phyloP scores from a whole-genome alignment of 805 yeast species.

The Starmerella floricola region DNA sequence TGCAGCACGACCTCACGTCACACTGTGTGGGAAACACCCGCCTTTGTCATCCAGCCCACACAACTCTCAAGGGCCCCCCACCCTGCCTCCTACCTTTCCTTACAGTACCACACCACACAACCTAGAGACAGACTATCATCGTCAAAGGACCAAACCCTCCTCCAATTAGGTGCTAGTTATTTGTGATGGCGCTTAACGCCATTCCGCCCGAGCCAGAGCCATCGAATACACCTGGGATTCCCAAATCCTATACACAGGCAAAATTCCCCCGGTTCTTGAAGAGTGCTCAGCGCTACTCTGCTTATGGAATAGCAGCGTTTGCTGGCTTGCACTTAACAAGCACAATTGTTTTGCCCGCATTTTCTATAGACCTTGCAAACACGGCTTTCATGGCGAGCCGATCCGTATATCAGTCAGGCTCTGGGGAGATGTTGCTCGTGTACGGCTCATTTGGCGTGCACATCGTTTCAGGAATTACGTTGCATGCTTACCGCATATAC shows the following conservation, averaged over 20 bases:
- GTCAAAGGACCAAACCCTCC: not conserved
- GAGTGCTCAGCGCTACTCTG: constrained; percentile 33
- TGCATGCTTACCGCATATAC: constrained; percentile 32
- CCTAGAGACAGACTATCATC: too few species aligned
- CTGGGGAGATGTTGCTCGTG: constrained; percentile 39
- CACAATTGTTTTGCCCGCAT: constrained; percentile 43
- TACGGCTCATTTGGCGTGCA: constrained; percentile 40
- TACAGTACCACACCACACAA: too few species aligned
- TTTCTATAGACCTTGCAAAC: constrained; percentile 35
- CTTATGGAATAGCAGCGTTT: constrained; percentile 46
- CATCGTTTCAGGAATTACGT: constrained; percentile 39
- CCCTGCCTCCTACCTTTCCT: too few species aligned
- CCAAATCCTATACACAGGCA: too few species aligned
- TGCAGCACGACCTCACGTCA: too few species aligned
- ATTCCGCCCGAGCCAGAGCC: constrained; percentile 10
- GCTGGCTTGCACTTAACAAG: constrained; percentile 45
- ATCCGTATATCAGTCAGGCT: constrained; percentile 45
- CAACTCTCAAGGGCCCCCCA: too few species aligned
- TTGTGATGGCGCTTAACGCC: constrained; percentile 1
- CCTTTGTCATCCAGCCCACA: too few species aligned
- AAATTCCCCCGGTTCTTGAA: too few species aligned
- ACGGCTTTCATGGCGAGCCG: constrained; percentile 50
- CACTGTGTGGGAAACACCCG: too few species aligned
- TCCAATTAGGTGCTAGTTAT: not conserved
- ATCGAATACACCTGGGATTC: not conserved